These are phyloP conservation scores for Pleurotus giganteus DNA, from an alignment of 768 basidiomycete genomes.

Conservation along the genomic window DNA sequence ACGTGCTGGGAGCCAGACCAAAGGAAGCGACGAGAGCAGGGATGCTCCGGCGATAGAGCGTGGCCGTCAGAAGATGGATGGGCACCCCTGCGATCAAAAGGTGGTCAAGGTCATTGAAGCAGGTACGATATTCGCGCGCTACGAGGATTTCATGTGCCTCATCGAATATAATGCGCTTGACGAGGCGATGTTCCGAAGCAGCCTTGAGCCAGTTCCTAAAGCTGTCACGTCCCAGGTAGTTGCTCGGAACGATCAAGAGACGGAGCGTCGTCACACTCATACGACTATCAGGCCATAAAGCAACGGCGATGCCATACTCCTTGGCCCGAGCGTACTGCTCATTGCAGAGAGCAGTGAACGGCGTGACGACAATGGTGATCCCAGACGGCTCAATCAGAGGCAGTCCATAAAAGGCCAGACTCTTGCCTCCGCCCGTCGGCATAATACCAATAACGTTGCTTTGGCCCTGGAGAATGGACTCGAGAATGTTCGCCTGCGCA, in stretches of 20 bases:
- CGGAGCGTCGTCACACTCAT: background rate
- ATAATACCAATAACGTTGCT: background rate
- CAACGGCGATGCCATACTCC: background rate
- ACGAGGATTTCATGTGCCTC: constrained; percentile 1
- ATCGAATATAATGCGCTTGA: background rate
- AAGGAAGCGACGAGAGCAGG: background rate
- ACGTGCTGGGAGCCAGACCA: background rate
- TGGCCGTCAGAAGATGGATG: background rate
- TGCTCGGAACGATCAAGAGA: background rate
- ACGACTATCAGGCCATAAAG: background rate
- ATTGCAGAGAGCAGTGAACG: background rate
- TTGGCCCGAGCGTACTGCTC: background rate
- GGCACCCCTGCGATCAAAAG: background rate
- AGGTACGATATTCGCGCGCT: background rate
- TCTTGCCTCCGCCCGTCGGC: constrained; percentile 1
- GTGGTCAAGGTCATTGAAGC: background rate
- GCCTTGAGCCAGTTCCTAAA: background rate
- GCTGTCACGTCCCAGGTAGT: background rate
- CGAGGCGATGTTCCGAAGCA: background rate
- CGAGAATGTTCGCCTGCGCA: background rate
- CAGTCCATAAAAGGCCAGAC: background rate
- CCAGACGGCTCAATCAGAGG: background rate
- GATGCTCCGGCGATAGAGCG: background rate
- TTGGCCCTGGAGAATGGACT: background rate
- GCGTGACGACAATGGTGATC: background rate